These are phyloP conservation scores for Xylaria sp. DNA, from an alignment of 2,329 filamentous ascomycete species.

Conservation along the genomic window DNA sequence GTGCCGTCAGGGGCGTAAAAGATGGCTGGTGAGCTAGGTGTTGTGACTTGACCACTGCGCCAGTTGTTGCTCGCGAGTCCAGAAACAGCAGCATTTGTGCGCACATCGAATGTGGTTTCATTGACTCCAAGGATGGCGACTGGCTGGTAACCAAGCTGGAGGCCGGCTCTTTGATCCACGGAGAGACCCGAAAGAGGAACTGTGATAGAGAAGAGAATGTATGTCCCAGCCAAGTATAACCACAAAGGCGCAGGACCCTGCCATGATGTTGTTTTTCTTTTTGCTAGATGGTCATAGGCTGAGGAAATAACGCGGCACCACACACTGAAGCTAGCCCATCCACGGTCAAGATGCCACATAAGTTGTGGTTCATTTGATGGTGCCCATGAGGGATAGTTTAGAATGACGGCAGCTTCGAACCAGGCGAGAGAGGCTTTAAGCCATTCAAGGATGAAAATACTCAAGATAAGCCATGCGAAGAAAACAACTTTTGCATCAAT, in stretches of 20 bases:
- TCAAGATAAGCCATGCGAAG: constrained; percentile 21
- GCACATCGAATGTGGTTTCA: constrained; percentile 25
- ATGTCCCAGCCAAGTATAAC: constrained; percentile 18
- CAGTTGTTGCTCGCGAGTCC: constrained; percentile 13
- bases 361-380: constrained; percentile 20
- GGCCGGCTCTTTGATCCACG: constrained; percentile 9
- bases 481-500: constrained; percentile 19
- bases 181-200: constrained; percentile 22
- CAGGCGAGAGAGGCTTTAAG: constrained; percentile 17
- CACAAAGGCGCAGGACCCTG: constrained; percentile 12
- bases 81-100: constrained; percentile 15
- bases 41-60: constrained; percentile 16
- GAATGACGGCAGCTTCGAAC: constrained; percentile 18
- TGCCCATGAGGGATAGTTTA: constrained; percentile 12
- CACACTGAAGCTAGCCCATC: constrained; percentile 7
- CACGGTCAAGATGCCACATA: constrained; percentile 17
- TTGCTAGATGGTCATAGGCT: background rate
- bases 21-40: constrained; percentile 8
- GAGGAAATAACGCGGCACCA: constrained; percentile 3
- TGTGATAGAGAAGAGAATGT: constrained; percentile 15
- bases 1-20: constrained; percentile 24
- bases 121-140: constrained; percentile 18
- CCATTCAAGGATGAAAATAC: constrained; percentile 25
- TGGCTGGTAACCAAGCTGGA: constrained; percentile 14
- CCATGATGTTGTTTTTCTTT: background rate